Conservation (phyloP, 2,329 filamentous ascomycete species). For the Hypoxylon sp. region DNA sequence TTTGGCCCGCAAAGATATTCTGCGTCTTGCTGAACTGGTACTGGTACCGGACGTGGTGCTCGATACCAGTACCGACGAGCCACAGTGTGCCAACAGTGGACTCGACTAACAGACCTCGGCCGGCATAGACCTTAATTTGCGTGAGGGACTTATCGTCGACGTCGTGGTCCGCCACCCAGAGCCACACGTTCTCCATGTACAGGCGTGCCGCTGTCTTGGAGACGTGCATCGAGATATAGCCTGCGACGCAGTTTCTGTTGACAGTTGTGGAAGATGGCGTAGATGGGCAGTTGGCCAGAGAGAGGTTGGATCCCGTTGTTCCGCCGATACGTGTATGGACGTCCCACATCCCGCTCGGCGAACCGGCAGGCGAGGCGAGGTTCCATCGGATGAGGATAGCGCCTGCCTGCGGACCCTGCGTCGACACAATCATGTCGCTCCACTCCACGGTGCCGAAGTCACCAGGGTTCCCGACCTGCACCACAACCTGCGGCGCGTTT, state of each 20-base stretch:
- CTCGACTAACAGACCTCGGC: slow-evolving; percentile 65
- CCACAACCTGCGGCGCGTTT: slow-evolving; percentile 68
- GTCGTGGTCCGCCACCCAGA: slow-evolving; percentile 64
- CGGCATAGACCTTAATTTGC: slow-evolving; percentile 65
- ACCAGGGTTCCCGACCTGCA: slow-evolving; percentile 70
- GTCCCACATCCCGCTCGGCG: slow-evolving; percentile 77
- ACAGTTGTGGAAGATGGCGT: slow-evolving; percentile 52
- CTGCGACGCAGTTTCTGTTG: slow-evolving; percentile 58
- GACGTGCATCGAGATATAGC: slow-evolving; percentile 62
- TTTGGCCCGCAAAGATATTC: slow-evolving; percentile 74
- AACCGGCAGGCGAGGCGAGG: slow-evolving; percentile 55
- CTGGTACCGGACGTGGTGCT: slow-evolving; percentile 78
- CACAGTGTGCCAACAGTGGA: slow-evolving; percentile 64
- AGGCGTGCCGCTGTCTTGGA: slow-evolving; percentile 57
- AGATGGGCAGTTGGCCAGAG: slow-evolving; percentile 73
- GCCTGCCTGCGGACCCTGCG: slow-evolving; percentile 70
- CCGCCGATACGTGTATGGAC: slow-evolving; percentile 83
- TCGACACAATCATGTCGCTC: slow-evolving; percentile 74
- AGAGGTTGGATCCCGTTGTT: slow-evolving; percentile 77
- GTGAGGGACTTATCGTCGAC: slow-evolving; percentile 62
- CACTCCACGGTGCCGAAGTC: slow-evolving; percentile 73
- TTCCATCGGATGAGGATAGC: slow-evolving; percentile 78
- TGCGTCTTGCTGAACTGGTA: slow-evolving; percentile 74
- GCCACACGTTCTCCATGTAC: slow-evolving; percentile 63
- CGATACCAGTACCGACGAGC: slow-evolving; percentile 75